Evolutionary conservation across 331 rosid species (phyloP), one percentile per base, ranked within the genome.

Genomic region (Prunus yedoensis): DNA sequence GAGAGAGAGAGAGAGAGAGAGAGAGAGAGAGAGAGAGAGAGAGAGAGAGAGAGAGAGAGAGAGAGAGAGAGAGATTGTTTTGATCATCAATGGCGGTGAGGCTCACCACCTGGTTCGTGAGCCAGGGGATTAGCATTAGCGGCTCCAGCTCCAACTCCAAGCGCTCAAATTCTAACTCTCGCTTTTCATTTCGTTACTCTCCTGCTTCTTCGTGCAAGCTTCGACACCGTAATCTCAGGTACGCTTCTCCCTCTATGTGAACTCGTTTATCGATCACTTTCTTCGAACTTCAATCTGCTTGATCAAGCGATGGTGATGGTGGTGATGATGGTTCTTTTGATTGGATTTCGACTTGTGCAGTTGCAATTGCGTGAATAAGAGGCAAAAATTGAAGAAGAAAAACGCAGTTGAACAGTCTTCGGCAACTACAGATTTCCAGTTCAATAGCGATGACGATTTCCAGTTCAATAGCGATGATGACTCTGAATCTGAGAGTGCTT

Each of bases 191-290:
- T 0, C 69, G 73, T 16, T 83, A 83, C 70, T 63, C 84, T 79
- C 85, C 84, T 32, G 82, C 88, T 67, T 86, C 93, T 9, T 84
- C 89, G 23, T 35, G 49, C 68, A 92, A 78, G 76, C 81, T 86
- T 81, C 91, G 91, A 17, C 83, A 85, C 78, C 89, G 91, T 17
- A 70, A 72, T 88, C 47, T 82, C 87, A 81, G 97, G 97, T 90
- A 61, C 14, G 10, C 47, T 10, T 53, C 35, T 52, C 3, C n/a
- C 46, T 12, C 10, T 43, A 45, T 10, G 18, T 2, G 45, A 61
- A 16, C 41, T 28, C 21, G 38, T 61, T 61, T 52, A 8, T 52
- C 50, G 10, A 32, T 75, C 50, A 25, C 21, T 3, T 66, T 27
- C 25, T 50, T 11, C 3, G 15, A 41, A 2, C 18, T 38, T 76